phyloP scores from a whole-genome alignment of 129 eudicot species.

The Artemisia argyi region DNA sequence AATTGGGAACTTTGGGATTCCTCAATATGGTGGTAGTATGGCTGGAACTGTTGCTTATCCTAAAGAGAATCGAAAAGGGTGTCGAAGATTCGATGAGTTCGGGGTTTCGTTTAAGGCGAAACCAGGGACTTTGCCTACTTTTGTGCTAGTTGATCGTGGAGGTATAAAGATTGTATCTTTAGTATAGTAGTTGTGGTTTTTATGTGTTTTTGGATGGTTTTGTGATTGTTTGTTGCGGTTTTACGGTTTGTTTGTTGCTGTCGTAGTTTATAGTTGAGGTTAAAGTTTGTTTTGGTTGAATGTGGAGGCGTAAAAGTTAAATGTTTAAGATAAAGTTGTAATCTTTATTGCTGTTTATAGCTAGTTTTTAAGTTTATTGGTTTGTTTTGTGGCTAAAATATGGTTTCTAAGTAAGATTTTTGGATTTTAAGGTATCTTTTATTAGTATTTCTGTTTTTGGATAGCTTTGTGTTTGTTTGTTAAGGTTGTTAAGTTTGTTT shows the following conservation, averaged over 20 bases:
- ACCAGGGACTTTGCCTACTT: slow-evolving; percentile 82
- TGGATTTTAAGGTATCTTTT: background rate
- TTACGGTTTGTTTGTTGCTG: too few relatives aligned
- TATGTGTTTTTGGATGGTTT: background rate
- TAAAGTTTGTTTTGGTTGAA: too few relatives aligned
- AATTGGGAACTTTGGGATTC: slow-evolving; percentile 93
- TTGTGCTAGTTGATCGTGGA: slow-evolving; percentile 94
- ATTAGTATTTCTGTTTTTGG: too few relatives aligned
- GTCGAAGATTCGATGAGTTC: slow-evolving; percentile 56
- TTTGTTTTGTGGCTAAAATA: too few relatives aligned
- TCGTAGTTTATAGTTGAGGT: too few relatives aligned
- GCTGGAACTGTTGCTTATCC: slow-evolving; percentile 85
- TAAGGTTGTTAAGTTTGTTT: background rate
- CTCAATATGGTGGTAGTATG: slow-evolving; percentile 96
- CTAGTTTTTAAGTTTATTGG: too few relatives aligned
- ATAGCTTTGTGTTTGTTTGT: background rate
- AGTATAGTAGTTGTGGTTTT: background rate
- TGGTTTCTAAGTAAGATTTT: background rate
- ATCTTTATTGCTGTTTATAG: too few relatives aligned
- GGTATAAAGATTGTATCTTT: slow-evolving; percentile 39
- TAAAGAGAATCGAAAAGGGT: slow-evolving; percentile 82
- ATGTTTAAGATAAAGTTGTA: too few relatives aligned
- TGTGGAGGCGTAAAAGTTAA: too few relatives aligned
- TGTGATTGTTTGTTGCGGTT: too few relatives aligned
- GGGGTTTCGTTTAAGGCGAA: slow-evolving; percentile 69